Conservation (phyloP, 1,284 basidiomycete species). For the Ustilago tritici region DNA sequence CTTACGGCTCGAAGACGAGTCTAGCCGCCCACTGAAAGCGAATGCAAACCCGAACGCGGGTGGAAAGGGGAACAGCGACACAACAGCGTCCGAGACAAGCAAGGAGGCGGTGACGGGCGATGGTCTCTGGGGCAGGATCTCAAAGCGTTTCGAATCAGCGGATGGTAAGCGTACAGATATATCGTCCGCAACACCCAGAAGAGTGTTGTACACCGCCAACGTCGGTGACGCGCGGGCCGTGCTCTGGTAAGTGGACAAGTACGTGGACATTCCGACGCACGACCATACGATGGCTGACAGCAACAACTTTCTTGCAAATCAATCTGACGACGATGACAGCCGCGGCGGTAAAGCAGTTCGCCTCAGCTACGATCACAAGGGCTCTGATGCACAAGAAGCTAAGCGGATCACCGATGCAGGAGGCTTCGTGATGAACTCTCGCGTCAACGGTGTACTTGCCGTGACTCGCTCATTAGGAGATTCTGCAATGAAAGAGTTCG, state of each 20-base stretch:
- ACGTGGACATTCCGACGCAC: constrained; percentile 4
- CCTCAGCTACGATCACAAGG: constrained; percentile 98
- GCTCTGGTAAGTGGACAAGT: constrained; percentile 73
- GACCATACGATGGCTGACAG: not conserved
- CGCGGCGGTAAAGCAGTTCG: constrained; percentile 89
- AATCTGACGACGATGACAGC: constrained; percentile 39
- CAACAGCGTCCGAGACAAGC: constrained; percentile 3
- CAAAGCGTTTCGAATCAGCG: constrained; percentile 35
- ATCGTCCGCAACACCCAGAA: constrained; percentile 71
- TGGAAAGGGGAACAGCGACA: not conserved
- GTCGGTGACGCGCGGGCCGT: constrained; percentile 93
- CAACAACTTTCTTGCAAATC: constrained; percentile 77
- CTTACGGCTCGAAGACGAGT: constrained; percentile 86
- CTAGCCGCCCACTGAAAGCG: constrained; percentile 63
- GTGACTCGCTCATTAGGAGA: constrained; percentile 97
- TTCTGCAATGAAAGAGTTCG: constrained; percentile 99
- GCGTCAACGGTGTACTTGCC: constrained; percentile 93
- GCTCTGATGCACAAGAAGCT: constrained; percentile 94
- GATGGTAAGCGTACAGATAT: constrained; percentile 20
- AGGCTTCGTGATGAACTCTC: constrained; percentile 97
- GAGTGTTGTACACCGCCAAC: constrained; percentile 95
- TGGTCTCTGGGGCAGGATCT: constrained; percentile 40
- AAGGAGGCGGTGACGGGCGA: constrained; percentile 8
- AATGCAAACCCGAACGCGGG: not conserved
- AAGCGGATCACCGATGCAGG: constrained; percentile 97